phyloP scores from a whole-genome alignment of 2,329 filamentous ascomycete species.

The Graphilbum fragrans region DNA sequence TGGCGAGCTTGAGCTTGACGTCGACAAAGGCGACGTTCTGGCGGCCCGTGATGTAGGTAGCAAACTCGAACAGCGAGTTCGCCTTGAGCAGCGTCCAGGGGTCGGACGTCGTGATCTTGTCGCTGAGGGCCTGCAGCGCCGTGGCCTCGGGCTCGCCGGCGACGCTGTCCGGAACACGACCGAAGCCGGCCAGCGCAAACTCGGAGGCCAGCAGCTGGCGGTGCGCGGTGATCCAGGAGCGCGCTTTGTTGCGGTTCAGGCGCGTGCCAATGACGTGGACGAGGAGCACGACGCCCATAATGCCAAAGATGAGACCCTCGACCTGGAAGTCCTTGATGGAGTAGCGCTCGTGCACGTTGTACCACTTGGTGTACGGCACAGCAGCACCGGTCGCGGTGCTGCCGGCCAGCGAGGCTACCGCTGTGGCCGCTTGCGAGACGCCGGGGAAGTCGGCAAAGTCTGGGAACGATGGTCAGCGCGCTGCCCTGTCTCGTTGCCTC shows the following conservation, averaged over 20 bases:
- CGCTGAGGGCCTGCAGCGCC: conserved; percentile 46
- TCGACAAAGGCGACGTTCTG: conserved; percentile 90
- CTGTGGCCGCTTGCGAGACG: conserved; percentile 30
- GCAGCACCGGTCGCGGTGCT: conserved; percentile 25
- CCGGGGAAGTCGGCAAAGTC: conserved; percentile 90
- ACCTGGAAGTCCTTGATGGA: conserved; percentile 72
- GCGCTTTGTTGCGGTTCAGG: conserved; percentile 69
- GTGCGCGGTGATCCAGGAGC: conserved; percentile 68
- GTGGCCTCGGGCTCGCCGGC: conserved; percentile 39
- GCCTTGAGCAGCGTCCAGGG: conserved; percentile 61
- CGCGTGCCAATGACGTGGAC: conserved; percentile 73
- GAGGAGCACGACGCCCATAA: conserved; percentile 61
- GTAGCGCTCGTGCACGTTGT: conserved; percentile 88
- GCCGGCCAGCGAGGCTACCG: conserved; percentile 28
- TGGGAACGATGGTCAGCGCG: conserved; percentile 20
- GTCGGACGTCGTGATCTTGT: conserved; percentile 19
- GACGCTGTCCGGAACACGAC: conserved; percentile 29
- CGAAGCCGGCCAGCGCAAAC: conserved; percentile 79
- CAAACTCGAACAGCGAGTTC: conserved; percentile 76
- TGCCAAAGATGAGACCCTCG: conserved; percentile 69
- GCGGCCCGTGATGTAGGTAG: conserved; percentile 79
- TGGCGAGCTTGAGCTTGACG: conserved; percentile 66
- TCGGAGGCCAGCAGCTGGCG: conserved; percentile 61
- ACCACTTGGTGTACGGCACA: conserved; percentile 81
- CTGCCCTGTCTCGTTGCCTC: conserved; percentile 3